These are phyloP conservation scores for Citrus medica DNA, from an alignment of 345 rosid genomes.

Conservation along the genomic window DNA sequence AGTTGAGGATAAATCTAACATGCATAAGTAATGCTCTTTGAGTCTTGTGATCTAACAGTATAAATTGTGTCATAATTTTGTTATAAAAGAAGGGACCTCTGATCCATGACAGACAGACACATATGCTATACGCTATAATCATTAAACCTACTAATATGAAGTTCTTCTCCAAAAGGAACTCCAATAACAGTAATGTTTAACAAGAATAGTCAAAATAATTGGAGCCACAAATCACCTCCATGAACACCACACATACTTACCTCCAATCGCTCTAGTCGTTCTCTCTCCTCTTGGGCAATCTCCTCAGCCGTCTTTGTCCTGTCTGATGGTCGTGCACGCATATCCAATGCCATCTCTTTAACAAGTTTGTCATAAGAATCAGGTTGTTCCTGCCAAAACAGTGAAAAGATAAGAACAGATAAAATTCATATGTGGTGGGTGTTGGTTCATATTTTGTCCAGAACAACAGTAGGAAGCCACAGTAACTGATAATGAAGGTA, in stretches of 20 bases:
- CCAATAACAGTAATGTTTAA: neutral
- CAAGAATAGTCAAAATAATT: neutral
- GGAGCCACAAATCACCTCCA: neutral
- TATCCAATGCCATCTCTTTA: conserved; percentile 54
- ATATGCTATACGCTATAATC: too few relatives aligned
- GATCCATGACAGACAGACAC: neutral
- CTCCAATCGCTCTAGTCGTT: conserved; percentile 74
- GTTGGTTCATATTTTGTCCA: too few relatives aligned
- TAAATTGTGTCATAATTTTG: too few relatives aligned
- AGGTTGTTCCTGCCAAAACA: conserved; percentile 35
- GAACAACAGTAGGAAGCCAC: neutral
- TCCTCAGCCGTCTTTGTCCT: conserved; percentile 92
- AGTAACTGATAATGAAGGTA: neutral
- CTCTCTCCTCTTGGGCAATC: conserved; percentile 90
- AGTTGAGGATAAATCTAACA: neutral
- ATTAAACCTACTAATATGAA: neutral
- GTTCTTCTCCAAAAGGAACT: neutral
- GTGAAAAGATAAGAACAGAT: neutral
- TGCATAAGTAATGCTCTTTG: neutral
- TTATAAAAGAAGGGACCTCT: neutral
- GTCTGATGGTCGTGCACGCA: conserved; percentile 79
- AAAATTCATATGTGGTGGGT: neutral
- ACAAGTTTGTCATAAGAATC: conserved; percentile 65
- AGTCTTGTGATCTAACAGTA: too few relatives aligned
- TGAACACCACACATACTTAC: conserved; percentile 31